Conservation (phyloP, 306 rosid species). For the Cicer bijugum region DNA sequence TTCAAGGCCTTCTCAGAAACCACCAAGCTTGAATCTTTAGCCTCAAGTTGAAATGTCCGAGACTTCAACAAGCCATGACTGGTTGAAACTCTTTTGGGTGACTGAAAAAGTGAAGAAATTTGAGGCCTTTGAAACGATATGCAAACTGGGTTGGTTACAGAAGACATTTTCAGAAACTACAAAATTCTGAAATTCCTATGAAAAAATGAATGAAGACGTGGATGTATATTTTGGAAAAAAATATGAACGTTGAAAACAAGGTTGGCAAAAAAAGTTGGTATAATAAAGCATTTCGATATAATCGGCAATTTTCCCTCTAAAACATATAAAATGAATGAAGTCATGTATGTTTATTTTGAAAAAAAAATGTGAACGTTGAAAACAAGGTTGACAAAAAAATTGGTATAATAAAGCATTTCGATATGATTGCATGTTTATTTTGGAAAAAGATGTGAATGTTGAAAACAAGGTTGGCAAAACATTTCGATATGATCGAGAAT, state of each 20-base stretch:
- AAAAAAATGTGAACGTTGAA: too few species aligned
- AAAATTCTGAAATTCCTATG: neutral
- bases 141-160: constrained; percentile 21
- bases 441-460: too few species aligned
- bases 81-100: constrained; percentile 11
- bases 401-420: too few species aligned
- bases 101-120: constrained; percentile 6
- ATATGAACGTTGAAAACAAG: constrained; percentile 15
- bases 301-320: constrained; percentile 11
- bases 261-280: neutral
- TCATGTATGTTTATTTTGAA: too few species aligned
- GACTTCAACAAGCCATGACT: constrained; percentile 14
- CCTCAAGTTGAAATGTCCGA: neutral
- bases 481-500: too few species aligned
- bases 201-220: neutral
- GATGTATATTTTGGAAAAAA: constrained; percentile 15
- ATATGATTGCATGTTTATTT: too few species aligned
- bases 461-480: too few species aligned
- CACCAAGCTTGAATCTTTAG: neutral
- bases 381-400: too few species aligned
- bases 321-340: neutral
- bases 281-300: neutral
- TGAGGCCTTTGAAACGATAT: constrained; percentile 16
- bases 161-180: constrained; percentile 11
- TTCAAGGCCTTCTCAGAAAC: neutral